Evolutionary conservation across 1,284 basidiomycete genomes (phyloP).

Genomic region (Gymnopus androsaceus): DNA sequence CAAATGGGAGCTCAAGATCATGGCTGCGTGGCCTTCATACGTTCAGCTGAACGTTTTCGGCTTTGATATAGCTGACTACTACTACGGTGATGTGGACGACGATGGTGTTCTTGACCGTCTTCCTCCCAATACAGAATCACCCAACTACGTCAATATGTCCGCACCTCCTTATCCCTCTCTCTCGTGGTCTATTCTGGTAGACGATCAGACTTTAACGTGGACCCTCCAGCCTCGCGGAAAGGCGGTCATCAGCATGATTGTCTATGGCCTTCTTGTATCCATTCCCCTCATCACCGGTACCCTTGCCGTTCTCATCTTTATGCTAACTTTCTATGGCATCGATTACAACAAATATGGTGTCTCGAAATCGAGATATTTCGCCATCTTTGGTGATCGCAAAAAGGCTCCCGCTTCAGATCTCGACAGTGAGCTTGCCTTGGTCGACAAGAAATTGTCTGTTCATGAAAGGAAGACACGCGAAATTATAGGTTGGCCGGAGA

Average conservation of each 20-base stretch:
- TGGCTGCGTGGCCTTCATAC: slow-evolving; percentile 85
- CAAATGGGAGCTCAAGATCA: slow-evolving; percentile 80
- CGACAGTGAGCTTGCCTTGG: slow-evolving; percentile 41
- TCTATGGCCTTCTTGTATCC: slow-evolving; percentile 78
- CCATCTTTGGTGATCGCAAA: slow-evolving; percentile 61
- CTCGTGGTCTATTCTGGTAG: slow-evolving; percentile 80
- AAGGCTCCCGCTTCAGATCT: slow-evolving; percentile 70
- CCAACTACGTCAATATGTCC: slow-evolving; percentile 89
- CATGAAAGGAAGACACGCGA: slow-evolving; percentile 53
- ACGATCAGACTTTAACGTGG: slow-evolving; percentile 80
- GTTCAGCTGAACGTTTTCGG: slow-evolving; percentile 87
- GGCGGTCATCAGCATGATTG: slow-evolving; percentile 75
- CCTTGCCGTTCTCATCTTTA: slow-evolving; percentile 82
- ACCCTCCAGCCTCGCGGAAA: slow-evolving; percentile 78
- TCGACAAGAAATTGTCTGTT: slow-evolving; percentile 68
- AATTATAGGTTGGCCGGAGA: slow-evolving; percentile 91
- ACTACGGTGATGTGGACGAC: slow-evolving; percentile 87
- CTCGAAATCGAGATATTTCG: slow-evolving; percentile 69
- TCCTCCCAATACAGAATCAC: slow-evolving; percentile 81
- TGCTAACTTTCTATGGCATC: slow-evolving; percentile 94
- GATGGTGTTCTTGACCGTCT: slow-evolving; percentile 88
- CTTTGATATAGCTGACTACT: slow-evolving; percentile 74
- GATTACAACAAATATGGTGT: slow-evolving; percentile 90
- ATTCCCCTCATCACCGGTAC: slow-evolving; percentile 85
- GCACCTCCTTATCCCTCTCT: slow-evolving; percentile 79